A percentile compares a stretch with the other conserved stretches of the same genome.
Evolutionary conservation across 2,329 filamentous ascomycete species (phyloP).

Genomic region (Alternaria viburni): DNA sequence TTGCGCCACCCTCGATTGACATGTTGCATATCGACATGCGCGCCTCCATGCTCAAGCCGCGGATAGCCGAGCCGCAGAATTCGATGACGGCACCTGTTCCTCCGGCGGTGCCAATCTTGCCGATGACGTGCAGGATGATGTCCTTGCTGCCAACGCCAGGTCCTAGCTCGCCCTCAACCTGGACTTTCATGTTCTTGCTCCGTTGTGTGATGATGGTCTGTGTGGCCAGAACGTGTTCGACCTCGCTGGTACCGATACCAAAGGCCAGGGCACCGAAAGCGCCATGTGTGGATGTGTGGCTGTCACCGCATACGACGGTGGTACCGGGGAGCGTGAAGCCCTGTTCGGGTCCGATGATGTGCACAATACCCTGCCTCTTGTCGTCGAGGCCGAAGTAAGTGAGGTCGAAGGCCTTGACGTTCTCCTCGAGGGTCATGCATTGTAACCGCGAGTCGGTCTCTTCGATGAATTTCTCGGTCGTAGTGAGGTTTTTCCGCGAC

Average conservation of each 20-base stretch:
- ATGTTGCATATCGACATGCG: slow-evolving; percentile 99
- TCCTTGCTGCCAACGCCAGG: slow-evolving; percentile 97
- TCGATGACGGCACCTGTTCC: slow-evolving; percentile 95
- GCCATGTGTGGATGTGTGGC: slow-evolving; percentile 96
- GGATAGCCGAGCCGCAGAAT: slow-evolving; percentile 94
- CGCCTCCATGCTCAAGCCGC: slow-evolving; percentile 89
- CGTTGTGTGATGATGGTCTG: slow-evolving; percentile 93
- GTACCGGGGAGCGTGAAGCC: slow-evolving; percentile 97
- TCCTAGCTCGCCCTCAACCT: slow-evolving; percentile 88
- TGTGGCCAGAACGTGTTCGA: slow-evolving; percentile 96
- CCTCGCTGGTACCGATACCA: slow-evolving; percentile 97
- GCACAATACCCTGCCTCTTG: slow-evolving; percentile 96
- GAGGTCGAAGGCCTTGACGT: slow-evolving; percentile 94
- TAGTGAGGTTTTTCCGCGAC: slow-evolving; percentile 90
- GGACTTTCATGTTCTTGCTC: slow-evolving; percentile 98
- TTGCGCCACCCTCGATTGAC: slow-evolving; percentile 94
- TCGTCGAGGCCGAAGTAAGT: slow-evolving; percentile 97
- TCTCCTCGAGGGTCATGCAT: slow-evolving; percentile 95
- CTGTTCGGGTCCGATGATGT: slow-evolving; percentile 98
- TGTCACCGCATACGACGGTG: slow-evolving; percentile 96
- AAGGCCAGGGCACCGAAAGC: slow-evolving; percentile 95
- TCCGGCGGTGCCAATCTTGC: slow-evolving; percentile 91
- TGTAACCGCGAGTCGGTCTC: slow-evolving; percentile 93
- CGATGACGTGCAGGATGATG: slow-evolving; percentile 90
- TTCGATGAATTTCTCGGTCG: slow-evolving; percentile 90